Evolutionary conservation across 495 filamentous ascomycete species (phyloP).

Genomic region (Penicillium ochrochloron): DNA sequence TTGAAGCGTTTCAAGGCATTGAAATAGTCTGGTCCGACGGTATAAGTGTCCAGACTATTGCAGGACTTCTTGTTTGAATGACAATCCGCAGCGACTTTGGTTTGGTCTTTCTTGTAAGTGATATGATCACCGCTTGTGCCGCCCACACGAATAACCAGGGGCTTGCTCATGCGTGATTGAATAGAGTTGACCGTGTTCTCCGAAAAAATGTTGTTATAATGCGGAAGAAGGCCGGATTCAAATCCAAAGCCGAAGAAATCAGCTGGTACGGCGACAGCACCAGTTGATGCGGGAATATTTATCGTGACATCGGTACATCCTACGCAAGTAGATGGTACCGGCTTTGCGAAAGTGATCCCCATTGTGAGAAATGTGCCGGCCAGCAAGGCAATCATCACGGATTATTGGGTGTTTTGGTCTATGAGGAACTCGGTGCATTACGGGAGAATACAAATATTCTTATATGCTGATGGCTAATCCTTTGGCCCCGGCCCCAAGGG

Average conservation of each 20-base stretch:
- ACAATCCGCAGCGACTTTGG: background rate
- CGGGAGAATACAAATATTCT: background rate
- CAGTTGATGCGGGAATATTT: background rate
- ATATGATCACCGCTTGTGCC: conserved; percentile 30
- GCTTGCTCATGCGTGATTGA: conserved; percentile 20
- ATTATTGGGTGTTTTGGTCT: background rate
- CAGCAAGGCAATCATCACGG: background rate
- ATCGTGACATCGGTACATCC: background rate
- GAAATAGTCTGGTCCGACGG: conserved; percentile 29
- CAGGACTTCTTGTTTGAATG: background rate
- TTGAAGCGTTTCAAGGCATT: conserved; percentile 25
- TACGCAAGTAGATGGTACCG: background rate
- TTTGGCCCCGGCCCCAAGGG: conserved; percentile 6
- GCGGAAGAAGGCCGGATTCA: conserved; percentile 23
- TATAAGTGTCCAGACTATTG: conserved; percentile 17
- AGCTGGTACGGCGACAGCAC: conserved; percentile 22
- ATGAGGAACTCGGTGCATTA: no score
- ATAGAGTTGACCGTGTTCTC: conserved; percentile 30
- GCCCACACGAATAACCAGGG: conserved; percentile 29
- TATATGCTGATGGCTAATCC: background rate
- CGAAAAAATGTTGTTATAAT: conserved; percentile 26
- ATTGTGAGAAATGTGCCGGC: background rate
- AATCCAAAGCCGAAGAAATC: conserved; percentile 35
- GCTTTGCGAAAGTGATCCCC: background rate
- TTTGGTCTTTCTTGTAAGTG: conserved; percentile 2